Base-by-base conservation (phyloP, 2,329 filamentous ascomycete species). In the Aspergillus pseudoglaucus region DNA sequence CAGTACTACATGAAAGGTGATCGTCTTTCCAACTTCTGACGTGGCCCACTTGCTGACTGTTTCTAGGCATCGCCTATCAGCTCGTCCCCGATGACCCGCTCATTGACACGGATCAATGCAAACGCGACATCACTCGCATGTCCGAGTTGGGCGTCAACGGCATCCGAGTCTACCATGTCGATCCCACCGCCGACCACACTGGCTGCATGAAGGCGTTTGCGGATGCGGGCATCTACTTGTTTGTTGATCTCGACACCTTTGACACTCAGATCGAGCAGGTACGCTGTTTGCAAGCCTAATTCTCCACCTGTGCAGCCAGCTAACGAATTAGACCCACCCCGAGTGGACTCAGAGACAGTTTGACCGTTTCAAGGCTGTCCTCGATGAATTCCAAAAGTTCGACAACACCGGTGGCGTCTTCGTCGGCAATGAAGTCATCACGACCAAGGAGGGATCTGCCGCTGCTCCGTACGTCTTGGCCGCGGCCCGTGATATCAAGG, bases 91-190 rank as follows among this genome's bases (percentile, higher is more conserved):
- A 84, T 44, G 90, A 95, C 63, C 90, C 89, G 43, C 79, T 95
- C 53, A 71, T 87, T 57, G 80, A 93, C 64, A 78, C 79, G 37
- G 80, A 80, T 42, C 90, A 95, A 73, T 94, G 88, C 73, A 68
- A 77, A 58, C 81, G 82, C 56, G 90, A 95, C 71, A 84, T 84
- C 38, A 65, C 73, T 14, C 76, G 90, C 61, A 94, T 95, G 87
- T 79, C 87, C 66, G 81, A 83, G 15, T 75, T 95, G 46, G 88
- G 88, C 53, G 81, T 86, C 64, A 95, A 95, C 66, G 78, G 85
- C 25, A 89, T 95, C 60, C 87, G 90, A 48, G 86, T 93, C 49
- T 95, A 95, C 69, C 88, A 95, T 62, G 88, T 95, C 52, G 84
- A 94, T 59, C 73, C 87, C 2, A 66, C 70, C 2, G 81, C 72